These are phyloP conservation scores for Umbelopsis vinacea DNA, from an alignment of 192 early-diverging fungal species.

Conservation along the genomic window DNA sequence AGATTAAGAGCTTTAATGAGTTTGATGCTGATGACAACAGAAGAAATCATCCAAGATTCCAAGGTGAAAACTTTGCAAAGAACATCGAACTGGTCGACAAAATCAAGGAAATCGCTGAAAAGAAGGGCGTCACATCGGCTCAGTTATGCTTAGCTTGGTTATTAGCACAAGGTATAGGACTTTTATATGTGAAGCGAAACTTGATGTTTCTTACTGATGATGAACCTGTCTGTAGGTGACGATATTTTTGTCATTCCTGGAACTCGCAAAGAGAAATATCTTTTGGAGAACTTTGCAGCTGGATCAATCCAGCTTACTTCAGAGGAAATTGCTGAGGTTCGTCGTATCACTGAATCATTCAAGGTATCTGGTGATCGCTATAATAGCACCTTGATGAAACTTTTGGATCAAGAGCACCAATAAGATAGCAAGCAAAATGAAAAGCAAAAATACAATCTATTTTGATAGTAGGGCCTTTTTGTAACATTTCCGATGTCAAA, in stretches of 20 bases:
- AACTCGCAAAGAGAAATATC: conserved; percentile 52
- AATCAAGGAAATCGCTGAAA: conserved; percentile 50
- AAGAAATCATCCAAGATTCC: conserved; percentile 55
- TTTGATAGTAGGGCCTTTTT: no score
- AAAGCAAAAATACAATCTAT: no score
- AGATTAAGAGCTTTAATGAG: conserved; percentile 55
- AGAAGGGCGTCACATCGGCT: conserved; percentile 48
- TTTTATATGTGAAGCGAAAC: not conserved
- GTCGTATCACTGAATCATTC: conserved; percentile 34
- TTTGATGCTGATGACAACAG: conserved; percentile 58
- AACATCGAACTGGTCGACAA: conserved; percentile 63
- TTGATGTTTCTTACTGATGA: not conserved
- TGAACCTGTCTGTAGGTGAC: not conserved
- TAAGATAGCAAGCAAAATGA: no score
- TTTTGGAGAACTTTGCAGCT: conserved; percentile 43
- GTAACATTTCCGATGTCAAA: no score
- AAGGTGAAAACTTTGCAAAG: conserved; percentile 55
- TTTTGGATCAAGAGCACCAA: no score
- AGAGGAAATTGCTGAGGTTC: conserved; percentile 38
- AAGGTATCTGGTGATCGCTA: conserved; percentile 39
- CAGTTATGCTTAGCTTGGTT: conserved; percentile 67
- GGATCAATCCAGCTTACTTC: conserved; percentile 36
- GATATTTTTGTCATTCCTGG: conserved; percentile 60
- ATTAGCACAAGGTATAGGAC: conserved; percentile 42
- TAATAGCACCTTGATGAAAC: not conserved